Conservation (phyloP, 2,329 filamentous ascomycete species). For the Penicillium sp. region DNA sequence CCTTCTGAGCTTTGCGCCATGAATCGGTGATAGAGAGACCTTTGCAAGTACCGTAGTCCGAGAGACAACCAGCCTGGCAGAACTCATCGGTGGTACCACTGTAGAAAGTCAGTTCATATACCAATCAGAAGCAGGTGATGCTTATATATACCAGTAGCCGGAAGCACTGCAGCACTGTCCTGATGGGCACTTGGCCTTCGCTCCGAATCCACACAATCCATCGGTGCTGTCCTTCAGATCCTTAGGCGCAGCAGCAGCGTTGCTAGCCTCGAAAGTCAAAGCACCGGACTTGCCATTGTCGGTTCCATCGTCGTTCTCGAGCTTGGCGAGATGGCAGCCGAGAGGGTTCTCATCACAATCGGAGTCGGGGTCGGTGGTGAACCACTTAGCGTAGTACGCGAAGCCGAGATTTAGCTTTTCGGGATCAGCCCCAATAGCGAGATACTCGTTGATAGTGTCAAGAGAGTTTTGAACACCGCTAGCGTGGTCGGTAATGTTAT, state of each 20-base stretch:
- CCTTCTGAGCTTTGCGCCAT: constrained; percentile 54
- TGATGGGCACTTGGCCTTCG: constrained; percentile 30
- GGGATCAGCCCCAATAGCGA: constrained; percentile 55
- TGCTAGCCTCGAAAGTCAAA: constrained; percentile 49
- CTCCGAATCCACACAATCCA: constrained; percentile 34
- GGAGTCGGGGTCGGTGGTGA: constrained; percentile 52
- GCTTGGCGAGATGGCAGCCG: constrained; percentile 57
- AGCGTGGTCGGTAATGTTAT: constrained; percentile 63
- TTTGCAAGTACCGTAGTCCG: constrained; percentile 42
- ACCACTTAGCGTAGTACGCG: constrained; percentile 69
- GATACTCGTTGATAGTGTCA: constrained; percentile 57
- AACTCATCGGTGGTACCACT: constrained; percentile 35
- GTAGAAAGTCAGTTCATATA: constrained; percentile 12
- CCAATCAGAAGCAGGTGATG: background rate
- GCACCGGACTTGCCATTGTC: constrained; percentile 56
- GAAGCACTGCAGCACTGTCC: constrained; percentile 38
- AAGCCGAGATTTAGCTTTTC: constrained; percentile 64
- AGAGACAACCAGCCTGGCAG: constrained; percentile 36
- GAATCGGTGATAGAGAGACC: constrained; percentile 55
- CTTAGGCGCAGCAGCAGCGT: constrained; percentile 23
- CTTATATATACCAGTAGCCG: constrained; percentile 34
- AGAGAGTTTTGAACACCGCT: constrained; percentile 59
- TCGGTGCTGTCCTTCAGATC: constrained; percentile 29
- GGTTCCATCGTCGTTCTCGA: constrained; percentile 60
- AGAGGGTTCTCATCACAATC: constrained; percentile 50